Conservation (phyloP, 2,329 filamentous ascomycete species). For the Cladosporium sp. region DNA sequence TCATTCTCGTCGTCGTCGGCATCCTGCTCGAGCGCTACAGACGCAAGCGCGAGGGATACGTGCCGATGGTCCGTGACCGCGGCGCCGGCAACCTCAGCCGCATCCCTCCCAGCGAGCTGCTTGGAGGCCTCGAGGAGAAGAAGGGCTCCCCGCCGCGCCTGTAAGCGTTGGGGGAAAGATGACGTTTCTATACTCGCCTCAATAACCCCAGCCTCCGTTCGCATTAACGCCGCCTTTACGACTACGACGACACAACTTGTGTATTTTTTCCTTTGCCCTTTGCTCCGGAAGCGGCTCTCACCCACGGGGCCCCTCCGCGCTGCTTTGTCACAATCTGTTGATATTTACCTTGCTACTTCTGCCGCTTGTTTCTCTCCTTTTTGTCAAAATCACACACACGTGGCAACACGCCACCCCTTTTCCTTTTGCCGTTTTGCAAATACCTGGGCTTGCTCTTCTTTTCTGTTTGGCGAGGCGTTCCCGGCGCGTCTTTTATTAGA, state of each 20-base stretch:
- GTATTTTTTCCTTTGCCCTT: background rate
- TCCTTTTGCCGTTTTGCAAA: background rate
- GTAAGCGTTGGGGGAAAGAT: background rate
- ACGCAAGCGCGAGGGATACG: conserved; percentile 72
- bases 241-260: background rate
- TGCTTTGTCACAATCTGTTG: background rate
- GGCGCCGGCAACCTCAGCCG: conserved; percentile 41
- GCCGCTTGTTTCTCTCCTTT: background rate
- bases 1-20: conserved; percentile 69
- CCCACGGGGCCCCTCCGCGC: background rate
- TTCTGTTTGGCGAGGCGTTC: conserved; percentile 3
- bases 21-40: conserved; percentile 69
- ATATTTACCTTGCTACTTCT: background rate
- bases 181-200: too few species aligned
- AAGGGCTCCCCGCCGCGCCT: conserved; percentile 10
- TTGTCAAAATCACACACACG: background rate
- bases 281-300: background rate
- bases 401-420: background rate
- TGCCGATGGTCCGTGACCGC: conserved; percentile 62
- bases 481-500: background rate
- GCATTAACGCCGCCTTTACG: conserved; percentile 8
- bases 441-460: background rate
- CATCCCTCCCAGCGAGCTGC: conserved; percentile 41
- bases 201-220: background rate
- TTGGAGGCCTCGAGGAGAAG: conserved; percentile 25